A percentile compares a stretch with the other conserved stretches of the same genome.
Evolutionary conservation across 23 red algal species (phyloP).

Genomic region (Gracilariopsis chorda): DNA sequence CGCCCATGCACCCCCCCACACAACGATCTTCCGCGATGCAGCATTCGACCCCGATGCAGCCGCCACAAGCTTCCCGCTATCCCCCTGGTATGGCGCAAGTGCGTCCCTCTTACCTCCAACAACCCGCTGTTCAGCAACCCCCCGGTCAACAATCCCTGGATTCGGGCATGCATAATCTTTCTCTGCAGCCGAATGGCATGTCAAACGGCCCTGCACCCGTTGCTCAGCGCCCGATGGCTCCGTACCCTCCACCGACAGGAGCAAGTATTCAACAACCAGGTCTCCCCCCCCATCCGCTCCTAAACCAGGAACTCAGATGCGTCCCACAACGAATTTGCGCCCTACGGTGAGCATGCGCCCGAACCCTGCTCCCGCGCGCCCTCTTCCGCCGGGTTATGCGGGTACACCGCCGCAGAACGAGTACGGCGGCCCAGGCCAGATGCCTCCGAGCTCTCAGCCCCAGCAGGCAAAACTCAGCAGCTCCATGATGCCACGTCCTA

Average conservation of each 20-base stretch:
- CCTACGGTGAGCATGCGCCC: conserved; percentile 21
- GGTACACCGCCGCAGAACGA: not conserved
- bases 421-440: not conserved
- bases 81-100: too few relatives aligned
- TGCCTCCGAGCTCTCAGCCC: not conserved
- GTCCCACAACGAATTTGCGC: not conserved
- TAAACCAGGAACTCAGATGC: not conserved
- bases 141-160: conserved; percentile 3
- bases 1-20: not conserved
- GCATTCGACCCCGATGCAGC: not conserved
- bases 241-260: not conserved
- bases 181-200: not conserved
- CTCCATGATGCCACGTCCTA: conserved; percentile 70
- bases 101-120: too few relatives aligned
- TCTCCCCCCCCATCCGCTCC: not conserved
- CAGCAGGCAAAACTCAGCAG: conserved; percentile 12
- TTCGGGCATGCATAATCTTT: not conserved
- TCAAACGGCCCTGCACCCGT: not conserved
- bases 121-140: too few relatives aligned
- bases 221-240: not conserved
- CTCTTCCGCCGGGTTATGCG: not conserved
- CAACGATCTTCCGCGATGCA: not conserved
- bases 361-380: not conserved
- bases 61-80: too few relatives aligned
- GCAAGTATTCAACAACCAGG: not conserved